Base-by-base conservation (phyloP, 2,329 filamentous ascomycete species). In the Plectosphaerella plurivora region DNA sequence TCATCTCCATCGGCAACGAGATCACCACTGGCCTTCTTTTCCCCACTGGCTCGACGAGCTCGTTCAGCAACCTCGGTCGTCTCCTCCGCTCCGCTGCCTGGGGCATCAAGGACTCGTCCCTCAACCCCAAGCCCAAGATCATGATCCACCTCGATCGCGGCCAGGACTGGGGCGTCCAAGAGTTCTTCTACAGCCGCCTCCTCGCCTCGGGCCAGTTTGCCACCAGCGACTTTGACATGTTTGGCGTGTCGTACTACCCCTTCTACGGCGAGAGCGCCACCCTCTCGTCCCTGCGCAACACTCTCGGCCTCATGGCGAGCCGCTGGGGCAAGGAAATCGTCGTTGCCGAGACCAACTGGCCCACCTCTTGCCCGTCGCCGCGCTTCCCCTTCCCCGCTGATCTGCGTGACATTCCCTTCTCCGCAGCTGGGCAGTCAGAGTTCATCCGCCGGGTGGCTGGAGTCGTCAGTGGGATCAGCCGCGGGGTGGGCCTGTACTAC, bases 121-220 rank as follows among this genome's bases (percentile, higher is more conserved):
- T 87, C 24, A 65, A 65, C 41, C 73, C 77, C 0, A 76, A 79
- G 56, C 84, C 86, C 2, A 80, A 84, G 63, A 88, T 89, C 65
- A 84, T 90, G 83, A 80, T 90, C 41, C 87, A 90, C 61, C 75
- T 89, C 4, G 86, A 90, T 65, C 86, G 88, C 61, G 87, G 87
- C n/a, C 91, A 86, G 84, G 77, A 86, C 57, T 88, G 81, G 83
- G 73, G 68, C 4, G 78, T 79, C 3, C 86, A 89, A 63, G 69
- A 86, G 55, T 84, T 76, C 71, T 88, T 81, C 67, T 90, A 89
- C 68, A 76, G 77, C 22, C 73, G 71, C 3, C 77, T 86, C 0
- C 71, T 87, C 0, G 72, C 63, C 8, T 67, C 71, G 22, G 83
- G 79, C 2, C 72, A 73, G 1, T 70, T 86, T 3, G 62, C 65